Percentiles rank a stretch among this genome's conserved stretches.
phyloP scores from a whole-genome alignment of 176 grass and related monocot genomes.

The Oryza glaberrima region DNA sequence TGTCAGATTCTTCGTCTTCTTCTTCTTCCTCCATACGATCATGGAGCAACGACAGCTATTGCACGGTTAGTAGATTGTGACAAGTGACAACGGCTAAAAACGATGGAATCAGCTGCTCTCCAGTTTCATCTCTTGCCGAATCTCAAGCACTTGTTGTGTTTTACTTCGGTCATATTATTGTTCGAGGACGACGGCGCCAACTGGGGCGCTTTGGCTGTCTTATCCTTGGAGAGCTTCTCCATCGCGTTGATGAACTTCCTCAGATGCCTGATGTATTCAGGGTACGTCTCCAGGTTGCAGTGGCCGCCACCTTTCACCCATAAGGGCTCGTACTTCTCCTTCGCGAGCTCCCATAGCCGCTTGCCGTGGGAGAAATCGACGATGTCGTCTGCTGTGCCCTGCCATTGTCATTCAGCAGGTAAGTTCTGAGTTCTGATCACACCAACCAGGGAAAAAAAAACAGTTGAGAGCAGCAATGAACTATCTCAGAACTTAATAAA shows the following conservation, averaged over 20 bases:
- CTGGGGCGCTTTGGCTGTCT: constrained; percentile 32
- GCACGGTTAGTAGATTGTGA: constrained; percentile 31
- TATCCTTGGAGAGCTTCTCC: constrained; percentile 69
- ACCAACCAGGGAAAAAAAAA: background rate
- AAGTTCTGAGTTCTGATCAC: background rate
- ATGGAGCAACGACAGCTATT: background rate
- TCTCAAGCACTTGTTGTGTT: constrained; percentile 87
- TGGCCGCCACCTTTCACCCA: constrained; percentile 93
- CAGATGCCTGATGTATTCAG: constrained; percentile 90
- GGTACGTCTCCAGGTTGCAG: constrained; percentile 92
- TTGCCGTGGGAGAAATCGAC: constrained; percentile 92
- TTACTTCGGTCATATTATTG: constrained; percentile 58
- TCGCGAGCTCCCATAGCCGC: constrained; percentile 83
- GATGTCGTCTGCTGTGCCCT: constrained; percentile 92
- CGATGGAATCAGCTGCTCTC: background rate
- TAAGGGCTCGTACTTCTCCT: constrained; percentile 91
- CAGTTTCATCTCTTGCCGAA: constrained; percentile 64
- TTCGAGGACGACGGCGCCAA: constrained; percentile 27
- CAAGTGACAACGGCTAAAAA: background rate
- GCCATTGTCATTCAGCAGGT: background rate
- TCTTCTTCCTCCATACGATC: background rate
- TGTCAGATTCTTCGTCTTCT: constrained; percentile 28
- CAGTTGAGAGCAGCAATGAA: background rate
- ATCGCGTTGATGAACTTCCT: constrained; percentile 80
- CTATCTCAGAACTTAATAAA: background rate